A percentile compares a stretch with the other conserved stretches of the same genome.
Conservation (phyloP, 1,284 basidiomycete species). For the Puccinia sorghi region DNA sequence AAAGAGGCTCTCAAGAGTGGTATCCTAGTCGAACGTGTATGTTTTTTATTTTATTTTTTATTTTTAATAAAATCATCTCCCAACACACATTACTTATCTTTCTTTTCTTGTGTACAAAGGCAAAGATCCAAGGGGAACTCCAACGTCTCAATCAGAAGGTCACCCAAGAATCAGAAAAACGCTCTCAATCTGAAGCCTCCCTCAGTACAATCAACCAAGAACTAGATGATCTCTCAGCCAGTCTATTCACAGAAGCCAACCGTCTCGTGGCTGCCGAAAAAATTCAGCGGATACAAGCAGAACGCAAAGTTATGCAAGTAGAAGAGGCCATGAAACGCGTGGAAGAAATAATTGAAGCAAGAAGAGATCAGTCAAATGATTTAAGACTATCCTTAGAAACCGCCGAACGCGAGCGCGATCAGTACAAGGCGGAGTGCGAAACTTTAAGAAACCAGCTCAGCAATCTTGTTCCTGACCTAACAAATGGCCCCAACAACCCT, state of each 20-base stretch:
- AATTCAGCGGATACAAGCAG: conserved; percentile 71
- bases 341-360: conserved; percentile 77
- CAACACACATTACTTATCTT: not conserved
- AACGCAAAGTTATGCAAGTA: conserved; percentile 76
- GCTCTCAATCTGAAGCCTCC: conserved; percentile 85
- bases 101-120: conserved; percentile 58
- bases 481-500: not conserved
- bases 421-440: conserved; percentile 44
- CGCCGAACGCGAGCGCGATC: conserved; percentile 41
- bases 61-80: no score
- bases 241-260: conserved; percentile 61
- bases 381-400: conserved; percentile 57
- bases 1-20: conserved; percentile 75
- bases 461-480: not conserved
- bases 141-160: conserved; percentile 90
- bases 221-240: conserved; percentile 87
- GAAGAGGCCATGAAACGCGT: conserved; percentile 78
- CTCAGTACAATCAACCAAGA: conserved; percentile 71
- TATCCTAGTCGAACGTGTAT: conserved; percentile 72
- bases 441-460: conserved; percentile 44
- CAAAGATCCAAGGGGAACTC: conserved; percentile 85
- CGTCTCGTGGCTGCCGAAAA: conserved; percentile 77
- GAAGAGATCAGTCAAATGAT: conserved; percentile 81
- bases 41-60: no score
- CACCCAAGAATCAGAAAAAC: conserved; percentile 80